Evolutionary conservation across 306 rosid species (phyloP).

Genomic region (Ceratonia siliqua): DNA sequence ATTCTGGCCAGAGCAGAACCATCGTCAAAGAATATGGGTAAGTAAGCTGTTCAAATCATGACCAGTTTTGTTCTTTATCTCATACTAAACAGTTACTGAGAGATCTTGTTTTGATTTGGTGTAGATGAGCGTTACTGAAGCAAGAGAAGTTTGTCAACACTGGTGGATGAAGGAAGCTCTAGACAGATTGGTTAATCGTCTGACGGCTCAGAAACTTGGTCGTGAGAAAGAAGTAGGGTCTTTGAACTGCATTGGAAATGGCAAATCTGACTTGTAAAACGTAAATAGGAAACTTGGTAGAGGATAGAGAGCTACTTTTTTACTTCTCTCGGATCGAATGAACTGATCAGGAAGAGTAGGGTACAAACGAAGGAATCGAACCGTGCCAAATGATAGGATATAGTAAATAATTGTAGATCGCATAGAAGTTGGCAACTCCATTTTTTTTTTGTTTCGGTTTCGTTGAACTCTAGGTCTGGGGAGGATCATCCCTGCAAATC

Average conservation of each 20-base stretch:
- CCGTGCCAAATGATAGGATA: background rate
- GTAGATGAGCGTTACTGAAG: constrained; percentile 73
- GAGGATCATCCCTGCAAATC: background rate
- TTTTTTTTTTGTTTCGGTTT: background rate
- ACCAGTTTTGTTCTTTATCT: background rate
- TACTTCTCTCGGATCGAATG: constrained; percentile 9
- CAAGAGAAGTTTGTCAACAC: constrained; percentile 79
- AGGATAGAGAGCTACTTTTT: constrained; percentile 10
- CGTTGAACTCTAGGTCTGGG: background rate
- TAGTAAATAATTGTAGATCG: background rate
- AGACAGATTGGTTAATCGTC: constrained; percentile 64
- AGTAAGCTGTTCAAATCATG: background rate
- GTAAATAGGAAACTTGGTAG: constrained; percentile 13
- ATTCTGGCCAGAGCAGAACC: constrained; percentile 76
- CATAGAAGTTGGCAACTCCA: background rate
- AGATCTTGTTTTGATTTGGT: background rate
- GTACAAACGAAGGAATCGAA: constrained; percentile 5
- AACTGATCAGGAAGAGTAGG: constrained; percentile 32
- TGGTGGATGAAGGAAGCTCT: constrained; percentile 96
- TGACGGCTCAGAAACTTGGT: constrained; percentile 39
- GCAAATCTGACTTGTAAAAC: constrained; percentile 45
- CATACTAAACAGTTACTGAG: background rate
- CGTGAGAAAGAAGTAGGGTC: constrained; percentile 31
- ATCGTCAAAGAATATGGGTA: constrained; percentile 79
- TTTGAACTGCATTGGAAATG: constrained; percentile 32